A percentile compares a stretch with the other conserved stretches of the same genome.
phyloP scores from a whole-genome alignment of 2,329 filamentous ascomycete genomes.

The Thielaviopsis punctulata region DNA sequence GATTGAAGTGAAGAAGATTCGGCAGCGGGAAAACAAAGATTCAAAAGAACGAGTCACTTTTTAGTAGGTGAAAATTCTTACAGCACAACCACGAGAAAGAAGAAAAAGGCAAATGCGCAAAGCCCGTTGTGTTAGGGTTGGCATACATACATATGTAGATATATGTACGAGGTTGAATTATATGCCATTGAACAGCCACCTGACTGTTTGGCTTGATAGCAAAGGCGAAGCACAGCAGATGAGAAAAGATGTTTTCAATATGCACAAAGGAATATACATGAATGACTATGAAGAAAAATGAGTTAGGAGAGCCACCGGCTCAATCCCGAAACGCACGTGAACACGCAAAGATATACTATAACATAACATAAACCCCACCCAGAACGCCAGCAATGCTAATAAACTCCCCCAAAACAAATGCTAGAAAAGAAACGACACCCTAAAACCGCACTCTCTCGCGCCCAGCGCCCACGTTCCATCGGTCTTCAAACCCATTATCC shows the following conservation, averaged over 20 bases:
- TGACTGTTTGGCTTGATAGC: too few species aligned
- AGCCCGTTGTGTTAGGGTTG: too few species aligned
- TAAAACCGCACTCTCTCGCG: not conserved
- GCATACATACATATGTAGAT: not conserved
- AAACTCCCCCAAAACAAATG: not conserved
- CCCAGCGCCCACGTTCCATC: slow-evolving; percentile 33
- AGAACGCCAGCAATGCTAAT: not conserved
- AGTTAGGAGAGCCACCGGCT: not conserved
- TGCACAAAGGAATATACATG: not conserved
- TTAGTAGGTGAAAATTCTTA: too few species aligned
- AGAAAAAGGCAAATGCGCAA: too few species aligned
- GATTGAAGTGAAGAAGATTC: too few species aligned
- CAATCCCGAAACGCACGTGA: not conserved
- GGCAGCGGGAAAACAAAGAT: too few species aligned
- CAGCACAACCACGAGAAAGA: too few species aligned
- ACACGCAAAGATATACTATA: not conserved
- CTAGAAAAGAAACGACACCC: not conserved
- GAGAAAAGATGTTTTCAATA: too few species aligned
- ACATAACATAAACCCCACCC: not conserved
- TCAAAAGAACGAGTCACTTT: too few species aligned
- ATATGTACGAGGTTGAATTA: not conserved
- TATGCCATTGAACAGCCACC: too few species aligned
- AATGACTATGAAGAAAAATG: not conserved
- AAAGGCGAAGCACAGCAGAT: too few species aligned
- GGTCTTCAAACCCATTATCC: slow-evolving; percentile 39